These are phyloP conservation scores for Pythium biforme DNA, from an alignment of 352 stramenopile genomes.

Conservation along the genomic window DNA sequence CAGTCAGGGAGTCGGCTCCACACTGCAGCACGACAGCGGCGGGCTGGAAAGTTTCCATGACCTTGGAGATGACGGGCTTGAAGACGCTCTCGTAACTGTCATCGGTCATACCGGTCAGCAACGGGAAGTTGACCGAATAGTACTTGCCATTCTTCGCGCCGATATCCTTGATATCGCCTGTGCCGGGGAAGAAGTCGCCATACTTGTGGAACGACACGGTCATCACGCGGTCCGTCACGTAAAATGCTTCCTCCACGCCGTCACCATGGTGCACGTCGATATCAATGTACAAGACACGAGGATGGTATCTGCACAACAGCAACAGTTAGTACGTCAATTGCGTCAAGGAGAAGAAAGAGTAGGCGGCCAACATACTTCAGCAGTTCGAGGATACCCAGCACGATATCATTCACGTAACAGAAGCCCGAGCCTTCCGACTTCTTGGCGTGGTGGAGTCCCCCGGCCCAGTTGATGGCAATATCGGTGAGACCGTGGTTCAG, in stretches of 20 bases:
- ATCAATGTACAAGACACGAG: constrained; percentile 98
- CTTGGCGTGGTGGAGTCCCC: constrained; percentile 98
- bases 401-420: constrained; percentile 99
- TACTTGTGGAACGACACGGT: constrained; percentile 99
- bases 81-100: constrained; percentile 95
- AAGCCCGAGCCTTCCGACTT: constrained; percentile 96
- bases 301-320: constrained; percentile 60
- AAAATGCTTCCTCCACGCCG: constrained; percentile 97
- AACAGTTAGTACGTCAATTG: not conserved
- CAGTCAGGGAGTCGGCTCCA: constrained; percentile 96
- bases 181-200: constrained; percentile 98
- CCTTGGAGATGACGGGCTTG: constrained; percentile 95
- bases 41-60: constrained; percentile 88
- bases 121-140: constrained; percentile 96
- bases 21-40: constrained; percentile 97
- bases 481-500: constrained; percentile 96
- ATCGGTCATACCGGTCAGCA: constrained; percentile 97
- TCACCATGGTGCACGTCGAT: constrained; percentile 99
- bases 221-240: constrained; percentile 98
- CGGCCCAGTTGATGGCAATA: constrained; percentile 98
- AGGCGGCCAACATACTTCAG: constrained; percentile 85
- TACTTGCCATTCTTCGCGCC: constrained; percentile 93
- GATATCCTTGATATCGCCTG: constrained; percentile 93
- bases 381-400: constrained; percentile 98
- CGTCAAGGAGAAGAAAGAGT: not conserved